Conservation (phyloP, 2,329 filamentous ascomycete genomes). For the Epicoccum sorghinum region DNA sequence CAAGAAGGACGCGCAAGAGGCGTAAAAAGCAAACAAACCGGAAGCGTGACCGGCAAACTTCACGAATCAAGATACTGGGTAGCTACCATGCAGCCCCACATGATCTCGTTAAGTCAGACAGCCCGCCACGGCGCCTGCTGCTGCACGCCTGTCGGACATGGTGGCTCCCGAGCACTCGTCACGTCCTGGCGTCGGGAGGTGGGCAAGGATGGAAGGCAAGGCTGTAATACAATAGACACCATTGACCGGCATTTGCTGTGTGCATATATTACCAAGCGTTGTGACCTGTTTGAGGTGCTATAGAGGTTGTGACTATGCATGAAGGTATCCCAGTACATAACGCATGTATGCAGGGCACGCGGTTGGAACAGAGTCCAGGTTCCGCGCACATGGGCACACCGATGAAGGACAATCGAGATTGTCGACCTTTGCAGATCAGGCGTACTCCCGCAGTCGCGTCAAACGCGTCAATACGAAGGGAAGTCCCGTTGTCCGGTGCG, state of each 20-base stretch:
- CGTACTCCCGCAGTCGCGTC: not conserved
- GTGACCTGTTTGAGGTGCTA: not conserved
- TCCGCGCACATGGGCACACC: not conserved
- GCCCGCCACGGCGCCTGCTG: not conserved
- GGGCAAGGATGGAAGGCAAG: not conserved
- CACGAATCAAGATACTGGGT: not conserved
- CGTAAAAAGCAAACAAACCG: constrained; percentile 10
- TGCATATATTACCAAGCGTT: too few relatives aligned
- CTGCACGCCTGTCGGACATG: not conserved
- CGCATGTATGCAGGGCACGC: too few relatives aligned
- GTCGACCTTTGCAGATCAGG: not conserved
- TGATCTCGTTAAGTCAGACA: not conserved
- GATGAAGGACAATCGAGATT: not conserved
- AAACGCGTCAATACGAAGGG: constrained; percentile 2
- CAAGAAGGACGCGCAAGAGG: constrained; percentile 2
- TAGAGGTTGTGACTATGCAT: not conserved
- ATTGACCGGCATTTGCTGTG: too few relatives aligned
- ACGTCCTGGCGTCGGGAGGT: too few relatives aligned
- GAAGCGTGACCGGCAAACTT: constrained; percentile 2
- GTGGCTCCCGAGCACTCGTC: not conserved
- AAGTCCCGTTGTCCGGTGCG: not conserved
- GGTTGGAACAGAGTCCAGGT: too few relatives aligned
- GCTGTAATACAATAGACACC: too few relatives aligned
- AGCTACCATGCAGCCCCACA: not conserved
- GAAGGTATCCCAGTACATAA: not conserved